Evolutionary conservation across 176 grass and related monocot genomes (phyloP).

Genomic region (Elaeis guineensis): DNA sequence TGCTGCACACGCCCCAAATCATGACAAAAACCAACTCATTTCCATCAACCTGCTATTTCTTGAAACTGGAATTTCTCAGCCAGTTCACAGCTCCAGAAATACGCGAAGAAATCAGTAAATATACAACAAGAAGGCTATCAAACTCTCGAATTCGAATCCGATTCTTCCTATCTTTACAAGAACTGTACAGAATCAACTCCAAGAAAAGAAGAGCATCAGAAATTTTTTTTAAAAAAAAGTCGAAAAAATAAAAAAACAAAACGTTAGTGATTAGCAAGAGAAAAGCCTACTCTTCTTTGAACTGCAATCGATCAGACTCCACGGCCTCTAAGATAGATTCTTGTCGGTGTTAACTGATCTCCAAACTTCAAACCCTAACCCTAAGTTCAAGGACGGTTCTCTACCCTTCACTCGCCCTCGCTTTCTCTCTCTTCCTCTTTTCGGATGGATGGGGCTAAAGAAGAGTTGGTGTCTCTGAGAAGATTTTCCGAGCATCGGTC

Average conservation of each 20-base stretch:
- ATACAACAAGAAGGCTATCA: too few species aligned
- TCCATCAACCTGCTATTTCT: constrained; percentile 1
- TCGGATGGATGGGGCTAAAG: too few species aligned
- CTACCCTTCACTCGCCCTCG: not conserved
- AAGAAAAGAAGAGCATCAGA: too few species aligned
- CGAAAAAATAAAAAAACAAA: not conserved
- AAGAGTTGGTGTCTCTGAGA: not conserved
- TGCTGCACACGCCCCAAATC: not conserved
- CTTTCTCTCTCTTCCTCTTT: not conserved
- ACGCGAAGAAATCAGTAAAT: not conserved
- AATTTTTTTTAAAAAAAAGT: not conserved
- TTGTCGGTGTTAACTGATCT: too few species aligned
- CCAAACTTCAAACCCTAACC: not conserved
- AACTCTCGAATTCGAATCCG: too few species aligned
- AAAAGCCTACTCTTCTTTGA: too few species aligned
- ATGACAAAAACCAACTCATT: constrained; percentile 11
- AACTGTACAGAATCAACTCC: too few species aligned
- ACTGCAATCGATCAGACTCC: too few species aligned
- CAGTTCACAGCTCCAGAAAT: not conserved
- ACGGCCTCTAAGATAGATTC: too few species aligned
- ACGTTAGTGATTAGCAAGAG: too few species aligned
- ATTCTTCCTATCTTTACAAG: too few species aligned
- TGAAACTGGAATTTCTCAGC: not conserved
- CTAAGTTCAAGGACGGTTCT: not conserved
- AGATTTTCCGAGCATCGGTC: constrained; percentile 11